Evolutionary conservation across 192 early-diverging fungal genomes (phyloP).

Genomic region (Geranomyces michiganensis): DNA sequence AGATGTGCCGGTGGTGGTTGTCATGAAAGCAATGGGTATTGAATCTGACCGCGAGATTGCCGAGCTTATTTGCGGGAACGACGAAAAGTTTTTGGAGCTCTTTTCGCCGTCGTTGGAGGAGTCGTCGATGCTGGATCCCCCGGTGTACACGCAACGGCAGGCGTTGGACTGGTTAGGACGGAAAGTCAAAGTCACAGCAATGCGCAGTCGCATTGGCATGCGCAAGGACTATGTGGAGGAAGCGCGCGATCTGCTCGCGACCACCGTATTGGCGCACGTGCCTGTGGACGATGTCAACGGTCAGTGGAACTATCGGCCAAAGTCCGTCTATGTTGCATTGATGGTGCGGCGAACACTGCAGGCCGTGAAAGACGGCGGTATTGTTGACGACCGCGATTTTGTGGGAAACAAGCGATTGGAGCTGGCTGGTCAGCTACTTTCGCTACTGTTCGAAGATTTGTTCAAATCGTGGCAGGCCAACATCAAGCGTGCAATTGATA

Average conservation of each 20-base stretch:
- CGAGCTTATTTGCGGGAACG: conserved; percentile 86
- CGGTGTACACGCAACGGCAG: conserved; percentile 87
- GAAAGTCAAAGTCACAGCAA: conserved; percentile 65
- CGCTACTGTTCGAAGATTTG: conserved; percentile 94
- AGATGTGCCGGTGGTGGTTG: conserved; percentile 84
- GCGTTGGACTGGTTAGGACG: conserved; percentile 86
- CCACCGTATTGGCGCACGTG: conserved; percentile 86
- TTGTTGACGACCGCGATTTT: conserved; percentile 96
- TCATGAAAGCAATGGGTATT: conserved; percentile 94
- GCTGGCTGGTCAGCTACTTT: conserved; percentile 93
- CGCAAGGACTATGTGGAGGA: conserved; percentile 69
- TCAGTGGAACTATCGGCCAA: conserved; percentile 84
- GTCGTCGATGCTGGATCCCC: conserved; percentile 53
- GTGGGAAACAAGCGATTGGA: conserved; percentile 98
- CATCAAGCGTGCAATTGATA: conserved; percentile 90
- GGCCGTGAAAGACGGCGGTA: conserved; percentile 76
- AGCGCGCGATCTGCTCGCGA: conserved; percentile 82
- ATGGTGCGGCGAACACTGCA: conserved; percentile 92
- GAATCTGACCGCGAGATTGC: conserved; percentile 94
- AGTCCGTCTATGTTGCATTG: conserved; percentile 89
- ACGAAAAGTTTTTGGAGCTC: conserved; percentile 77
- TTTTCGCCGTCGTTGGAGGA: conserved; percentile 90
- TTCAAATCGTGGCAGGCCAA: conserved; percentile 91
- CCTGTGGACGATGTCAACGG: conserved; percentile 69
- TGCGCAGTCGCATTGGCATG: conserved; percentile 33